A percentile compares a stretch with the other conserved stretches of the same genome.
These are phyloP conservation scores for Corymbia calophylla DNA, from an alignment of 441 rosid genomes.

Conservation along the genomic window DNA sequence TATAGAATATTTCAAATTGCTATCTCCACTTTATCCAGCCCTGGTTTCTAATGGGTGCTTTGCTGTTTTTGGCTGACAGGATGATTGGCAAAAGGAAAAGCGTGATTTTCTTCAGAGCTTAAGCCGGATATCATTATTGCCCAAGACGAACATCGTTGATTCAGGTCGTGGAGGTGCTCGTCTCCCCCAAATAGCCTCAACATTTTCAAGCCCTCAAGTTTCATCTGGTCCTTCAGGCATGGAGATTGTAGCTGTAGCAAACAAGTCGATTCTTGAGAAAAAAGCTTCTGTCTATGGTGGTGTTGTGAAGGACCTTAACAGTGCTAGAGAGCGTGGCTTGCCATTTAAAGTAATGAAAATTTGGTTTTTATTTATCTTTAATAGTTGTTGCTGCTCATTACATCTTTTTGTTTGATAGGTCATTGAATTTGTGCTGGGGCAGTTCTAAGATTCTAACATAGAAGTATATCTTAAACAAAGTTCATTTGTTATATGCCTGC, in stretches of 20 bases:
- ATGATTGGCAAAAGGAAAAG: constrained; percentile 94
- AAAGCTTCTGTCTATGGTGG: constrained; percentile 75
- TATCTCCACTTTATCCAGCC: background rate
- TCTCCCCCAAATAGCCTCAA: constrained; percentile 48
- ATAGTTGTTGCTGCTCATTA: background rate
- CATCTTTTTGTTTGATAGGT: background rate
- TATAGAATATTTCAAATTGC: background rate
- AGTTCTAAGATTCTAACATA: background rate
- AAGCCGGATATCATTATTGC: constrained; percentile 79
- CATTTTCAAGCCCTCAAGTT: constrained; percentile 49
- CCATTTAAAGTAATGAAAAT: constrained; percentile 60
- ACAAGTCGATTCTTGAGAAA: constrained; percentile 62
- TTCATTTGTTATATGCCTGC: background rate
- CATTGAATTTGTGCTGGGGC: background rate
- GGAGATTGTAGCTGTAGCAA: constrained; percentile 57
- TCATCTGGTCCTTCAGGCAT: constrained; percentile 44
- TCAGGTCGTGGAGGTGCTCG: constrained; percentile 26
- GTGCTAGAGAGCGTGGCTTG: constrained; percentile 72
- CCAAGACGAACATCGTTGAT: constrained; percentile 51
- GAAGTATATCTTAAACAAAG: background rate
- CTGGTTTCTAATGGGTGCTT: constrained; percentile 2
- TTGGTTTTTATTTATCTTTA: background rate
- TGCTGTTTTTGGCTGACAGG: constrained; percentile 38
- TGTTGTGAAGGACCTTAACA: constrained; percentile 70
- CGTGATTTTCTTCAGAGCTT: constrained; percentile 94